Evolutionary conservation across 2,329 filamentous ascomycete species (phyloP), one percentile per base, ranked within the genome.

Genomic region (Aspergillus floridensis): DNA sequence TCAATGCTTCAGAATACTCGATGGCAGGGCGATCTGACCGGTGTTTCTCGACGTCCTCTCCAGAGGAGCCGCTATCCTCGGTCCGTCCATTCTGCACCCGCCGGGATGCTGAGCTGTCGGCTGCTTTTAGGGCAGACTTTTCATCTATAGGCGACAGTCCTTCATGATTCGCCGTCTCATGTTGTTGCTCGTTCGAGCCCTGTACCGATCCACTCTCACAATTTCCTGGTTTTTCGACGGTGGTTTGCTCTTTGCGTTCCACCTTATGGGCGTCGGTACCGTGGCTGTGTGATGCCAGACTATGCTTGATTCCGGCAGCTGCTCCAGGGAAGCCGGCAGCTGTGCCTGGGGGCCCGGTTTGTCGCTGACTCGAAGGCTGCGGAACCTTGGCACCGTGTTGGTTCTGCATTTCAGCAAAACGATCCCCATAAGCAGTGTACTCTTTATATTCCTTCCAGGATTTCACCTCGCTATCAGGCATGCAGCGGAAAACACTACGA

Each of bases 371-470:
- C n/a, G 77, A 75, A 2, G 77, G 76, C 5, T 78, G 76, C 44
- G 82, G 78, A 60, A 81, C 77, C 41, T 80, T 75, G 59, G 74
- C 82, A 74, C 71, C 79, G 63, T 72, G 82, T 74, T 73, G 80
- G 67, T 72, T 88, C 80, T 91, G 75, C 68, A 84, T 76, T 67
- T 89, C 87, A 58, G 85, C 84, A 79, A 99, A 97, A 49, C 87
- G 85, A 65, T 89, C 86, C 19, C 84, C 83, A 72, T 97, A 98
- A 4, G 87, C 83, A 56, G 85, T 82, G 70, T 90, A 96, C 65
- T 96, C 89, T 63, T 91, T 89, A 76, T 99, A 99, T 64, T 96
- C 90, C 65, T 90, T 88, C 95, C 95, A 99, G 48, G 90, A 93
- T 64, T 87, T 88, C 26, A 96, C 95, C 71, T 97, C 92, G 54